Base-by-base conservation (phyloP, 139 green algal species). In the Chlamydomonas sphaeroides region DNA sequence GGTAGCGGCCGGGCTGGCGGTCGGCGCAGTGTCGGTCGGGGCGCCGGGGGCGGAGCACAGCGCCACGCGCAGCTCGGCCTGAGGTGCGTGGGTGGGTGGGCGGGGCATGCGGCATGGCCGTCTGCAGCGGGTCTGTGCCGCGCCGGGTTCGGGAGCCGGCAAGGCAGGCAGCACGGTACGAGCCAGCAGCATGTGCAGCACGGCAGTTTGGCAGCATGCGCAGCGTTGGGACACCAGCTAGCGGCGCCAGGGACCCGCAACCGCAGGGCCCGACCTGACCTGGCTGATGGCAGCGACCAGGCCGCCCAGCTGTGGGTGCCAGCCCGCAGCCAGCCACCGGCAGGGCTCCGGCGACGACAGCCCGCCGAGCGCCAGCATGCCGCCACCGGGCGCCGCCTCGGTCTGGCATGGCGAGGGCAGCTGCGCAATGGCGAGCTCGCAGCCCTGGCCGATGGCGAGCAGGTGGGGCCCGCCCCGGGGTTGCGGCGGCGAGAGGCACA, bases 231-330 rank as follows among this genome's bases (percentile, higher is more conserved):
- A 51, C 10, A 51, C 45, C 51, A 30, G 15, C 51, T 61, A 17
- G 15, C 20, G 15, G 15, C 51, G 15, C 51, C 14, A 4, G 20
- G 3, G 51, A 10, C 51, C 51, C 14, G 15, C 51, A 61, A 17
- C 51, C 51, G 15, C 51, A 61, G 14, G 15, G 15, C 14, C 6
- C 4, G 10, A 56, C 61, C 61, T 11, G n/a, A 80, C 74, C 74
- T 80, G 74, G 41, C 74, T 68, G 3, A 80, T 61, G 6, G 61
- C 74, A 2, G 74, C 59, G 35, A 80, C 59, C 5, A 80, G 59
- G n/a, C 74, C 59, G 1, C 28, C 21, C 28, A 26, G n/a, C 32
- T 59, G 57, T 20, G 39, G 39, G 39, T 70, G 73, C 72, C 56
- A 68, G 39, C 35, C 32, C 3, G 72, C 53, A 26, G 53, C 38